phyloP scores from a whole-genome alignment of 441 rosid species.

The Pelargonium myrrhifolium region DNA sequence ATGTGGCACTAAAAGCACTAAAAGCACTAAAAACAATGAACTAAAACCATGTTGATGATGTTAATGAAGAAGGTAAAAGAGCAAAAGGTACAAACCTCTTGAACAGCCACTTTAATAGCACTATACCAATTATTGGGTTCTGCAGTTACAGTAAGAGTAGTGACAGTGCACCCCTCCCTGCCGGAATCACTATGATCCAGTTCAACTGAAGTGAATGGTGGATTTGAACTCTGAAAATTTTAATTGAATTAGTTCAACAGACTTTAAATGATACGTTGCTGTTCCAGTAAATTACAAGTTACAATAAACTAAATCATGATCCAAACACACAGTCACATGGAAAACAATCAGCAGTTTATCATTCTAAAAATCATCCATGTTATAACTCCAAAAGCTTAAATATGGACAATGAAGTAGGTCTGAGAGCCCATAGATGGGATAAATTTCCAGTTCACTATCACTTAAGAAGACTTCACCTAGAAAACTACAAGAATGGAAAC shows the following conservation, averaged over 20 bases:
- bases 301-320: neutral
- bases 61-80: constrained; percentile 15
- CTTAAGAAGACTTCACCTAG: too few relatives aligned
- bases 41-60: constrained; percentile 1
- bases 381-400: neutral
- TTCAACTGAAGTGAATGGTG: constrained; percentile 98
- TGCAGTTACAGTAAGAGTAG: constrained; percentile 97
- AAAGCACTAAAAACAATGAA: constrained; percentile 10
- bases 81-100: constrained; percentile 57
- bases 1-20: neutral
- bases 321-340: neutral
- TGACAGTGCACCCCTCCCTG: constrained; percentile 98
- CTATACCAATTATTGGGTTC: constrained; percentile 97
- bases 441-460: neutral
- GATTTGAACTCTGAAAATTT: constrained; percentile 90
- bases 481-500: neutral
- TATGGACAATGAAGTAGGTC: neutral
- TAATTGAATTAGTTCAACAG: constrained; percentile 22
- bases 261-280: constrained; percentile 7
- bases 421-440: neutral
- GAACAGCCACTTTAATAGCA: constrained; percentile 94
- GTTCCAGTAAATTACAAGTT: neutral
- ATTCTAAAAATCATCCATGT: neutral
- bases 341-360: neutral
- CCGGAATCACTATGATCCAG: constrained; percentile 99